Base-by-base conservation (phyloP, 176 grass and related monocot species). In the Oryza australiensis region DNA sequence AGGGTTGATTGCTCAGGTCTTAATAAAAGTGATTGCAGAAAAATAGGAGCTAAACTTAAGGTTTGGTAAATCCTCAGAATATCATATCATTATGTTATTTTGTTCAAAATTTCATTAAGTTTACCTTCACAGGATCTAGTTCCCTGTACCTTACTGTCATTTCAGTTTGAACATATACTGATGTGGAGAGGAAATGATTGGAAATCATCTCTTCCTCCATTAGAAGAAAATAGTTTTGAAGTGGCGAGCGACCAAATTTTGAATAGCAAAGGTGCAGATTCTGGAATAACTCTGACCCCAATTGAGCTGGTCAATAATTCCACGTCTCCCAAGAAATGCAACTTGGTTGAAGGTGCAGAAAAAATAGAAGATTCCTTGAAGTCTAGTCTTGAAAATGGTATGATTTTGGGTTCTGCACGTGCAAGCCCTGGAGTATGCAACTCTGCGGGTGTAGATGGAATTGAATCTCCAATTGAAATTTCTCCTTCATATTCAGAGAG, bases 91-190 rank as follows among this genome's bases (percentile, higher is more conserved):
- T 72, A 35, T 57, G 53, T 74, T 81, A 14, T 74, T 76, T 84
- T 75, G 62, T 80, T 89, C 46, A 74, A 70, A 85, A 79, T 4
- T 29, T 91, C 66, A 91, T 76, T 64, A 73, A 73, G 23, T 70
- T 75, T 84, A 42, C 65, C 51, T 78, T 91, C 53, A 45, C 89
- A 98, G 92, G 95, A 98, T 88, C 80, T 98, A 51, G 95, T 98
- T 30, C 88, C 92, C 3, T 94, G 95, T 80, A 74, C 91, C 16
- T 85, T 98, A 35, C 59, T 98, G 9, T 98, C 90, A 24, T 98
- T 98, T 72, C 88, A 93, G 80, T 91, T 88, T 91, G 95, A 98
- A 64, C 86, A 98, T 86, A 94, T 98, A 91, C 86, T 98, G 66
- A 84, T 93, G 88, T 98, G 95, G 95, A 93, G 95, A 80, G 95